Conservation (phyloP, 768 basidiomycete genomes). For the Lentinula boryana region DNA sequence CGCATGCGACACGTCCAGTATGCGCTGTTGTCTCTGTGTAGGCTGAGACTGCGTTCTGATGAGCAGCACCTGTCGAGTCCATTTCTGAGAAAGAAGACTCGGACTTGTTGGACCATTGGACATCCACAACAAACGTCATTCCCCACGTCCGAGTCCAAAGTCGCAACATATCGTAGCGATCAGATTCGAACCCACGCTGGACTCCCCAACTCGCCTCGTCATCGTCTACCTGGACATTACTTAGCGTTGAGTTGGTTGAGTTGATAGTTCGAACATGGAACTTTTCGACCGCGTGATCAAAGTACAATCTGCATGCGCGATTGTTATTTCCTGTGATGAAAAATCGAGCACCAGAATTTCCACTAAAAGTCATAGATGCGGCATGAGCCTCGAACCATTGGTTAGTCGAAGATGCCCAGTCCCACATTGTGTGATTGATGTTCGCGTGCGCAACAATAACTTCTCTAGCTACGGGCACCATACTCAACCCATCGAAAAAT, state of each 20-base stretch:
- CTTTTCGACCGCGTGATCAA: constrained; percentile 41
- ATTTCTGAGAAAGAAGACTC: background rate
- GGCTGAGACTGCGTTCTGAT: background rate
- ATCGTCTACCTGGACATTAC: constrained; percentile 3
- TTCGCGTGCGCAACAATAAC: background rate
- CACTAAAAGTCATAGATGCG: background rate
- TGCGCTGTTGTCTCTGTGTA: constrained; percentile 7
- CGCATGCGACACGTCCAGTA: constrained; percentile 49
- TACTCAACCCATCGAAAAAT: constrained; percentile 7
- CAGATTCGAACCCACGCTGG: constrained; percentile 6
- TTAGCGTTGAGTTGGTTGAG: background rate
- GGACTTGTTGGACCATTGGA: constrained; percentile 35
- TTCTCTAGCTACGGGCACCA: background rate
- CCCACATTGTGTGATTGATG: background rate
- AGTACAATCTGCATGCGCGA: constrained; percentile 55
- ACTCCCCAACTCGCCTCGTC: constrained; percentile 11
- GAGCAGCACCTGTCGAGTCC: background rate
- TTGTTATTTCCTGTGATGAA: constrained; percentile 52
- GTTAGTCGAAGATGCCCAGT: background rate
- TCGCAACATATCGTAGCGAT: constrained; percentile 24
- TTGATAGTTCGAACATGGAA: constrained; percentile 26
- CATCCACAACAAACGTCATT: constrained; percentile 43
- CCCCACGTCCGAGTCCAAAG: constrained; percentile 62
- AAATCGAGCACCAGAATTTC: constrained; percentile 36
- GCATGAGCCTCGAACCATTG: constrained; percentile 1